Percentiles rank a stretch among this genome's conserved stretches.
phyloP scores from a whole-genome alignment of 441 rosid species.

The Hypseocharis bilobata region DNA sequence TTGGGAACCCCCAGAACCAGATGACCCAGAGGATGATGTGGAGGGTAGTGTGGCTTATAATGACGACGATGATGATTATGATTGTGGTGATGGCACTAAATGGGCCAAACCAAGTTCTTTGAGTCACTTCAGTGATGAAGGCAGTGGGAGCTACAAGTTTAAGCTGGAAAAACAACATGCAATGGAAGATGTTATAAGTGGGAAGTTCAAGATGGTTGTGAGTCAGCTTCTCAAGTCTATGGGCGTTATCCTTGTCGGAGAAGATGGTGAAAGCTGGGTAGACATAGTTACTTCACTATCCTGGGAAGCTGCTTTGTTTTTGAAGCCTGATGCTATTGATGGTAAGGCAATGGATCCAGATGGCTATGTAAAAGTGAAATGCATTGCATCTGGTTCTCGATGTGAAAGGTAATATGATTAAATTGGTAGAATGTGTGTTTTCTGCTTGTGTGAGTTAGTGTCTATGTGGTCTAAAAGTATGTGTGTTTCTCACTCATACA shows the following conservation, averaged over 20 bases:
- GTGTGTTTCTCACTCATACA: neutral
- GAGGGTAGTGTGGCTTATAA: constrained; percentile 46
- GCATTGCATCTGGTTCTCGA: constrained; percentile 75
- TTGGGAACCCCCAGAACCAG: constrained; percentile 92
- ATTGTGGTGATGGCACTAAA: constrained; percentile 53
- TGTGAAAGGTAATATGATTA: constrained; percentile 50
- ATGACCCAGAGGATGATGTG: constrained; percentile 51
- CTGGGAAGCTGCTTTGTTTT: constrained; percentile 79
- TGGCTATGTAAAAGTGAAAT: constrained; percentile 74
- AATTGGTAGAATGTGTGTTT: neutral
- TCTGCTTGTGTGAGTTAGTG: neutral
- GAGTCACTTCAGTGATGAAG: constrained; percentile 37
- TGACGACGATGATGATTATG: constrained; percentile 71
- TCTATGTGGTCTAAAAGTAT: neutral
- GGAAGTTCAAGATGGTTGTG: constrained; percentile 56
- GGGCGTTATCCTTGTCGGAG: constrained; percentile 30
- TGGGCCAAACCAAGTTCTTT: constrained; percentile 61
- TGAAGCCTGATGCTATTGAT: constrained; percentile 55
- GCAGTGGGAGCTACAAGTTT: constrained; percentile 29
- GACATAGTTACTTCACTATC: constrained; percentile 61
- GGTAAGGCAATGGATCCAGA: constrained; percentile 54
- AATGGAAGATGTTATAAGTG: constrained; percentile 55
- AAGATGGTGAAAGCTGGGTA: constrained; percentile 53
- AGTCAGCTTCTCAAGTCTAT: constrained; percentile 50
- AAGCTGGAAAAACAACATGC: constrained; percentile 53